Conservation (phyloP, 257 asterid genomes). For the Leptodermis oblonga region DNA sequence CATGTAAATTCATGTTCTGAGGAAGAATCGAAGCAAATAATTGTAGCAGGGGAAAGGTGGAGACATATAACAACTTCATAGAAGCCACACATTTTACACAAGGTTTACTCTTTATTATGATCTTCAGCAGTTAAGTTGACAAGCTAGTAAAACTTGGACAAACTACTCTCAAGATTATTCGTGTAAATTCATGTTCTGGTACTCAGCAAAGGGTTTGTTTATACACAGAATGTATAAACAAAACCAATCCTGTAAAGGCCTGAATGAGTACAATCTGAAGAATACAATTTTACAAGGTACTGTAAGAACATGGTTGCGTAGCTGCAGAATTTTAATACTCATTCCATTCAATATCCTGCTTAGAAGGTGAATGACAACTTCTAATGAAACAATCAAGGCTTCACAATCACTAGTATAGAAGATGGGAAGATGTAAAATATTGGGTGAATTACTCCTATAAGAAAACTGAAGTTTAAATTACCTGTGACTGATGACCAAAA, state of each 20-base stretch:
- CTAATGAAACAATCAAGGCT: not conserved
- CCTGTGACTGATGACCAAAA: conserved; percentile 60
- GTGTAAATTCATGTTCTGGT: not conserved
- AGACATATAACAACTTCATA: not conserved
- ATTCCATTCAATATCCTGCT: not conserved
- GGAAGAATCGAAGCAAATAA: not conserved
- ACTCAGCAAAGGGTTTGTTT: not conserved
- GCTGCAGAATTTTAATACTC: not conserved
- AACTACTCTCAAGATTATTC: not conserved
- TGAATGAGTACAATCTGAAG: not conserved
- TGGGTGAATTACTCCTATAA: not conserved
- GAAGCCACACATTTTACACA: not conserved
- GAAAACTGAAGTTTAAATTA: not conserved
- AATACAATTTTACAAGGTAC: not conserved
- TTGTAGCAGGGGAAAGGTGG: not conserved
- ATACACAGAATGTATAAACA: not conserved
- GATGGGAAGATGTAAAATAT: not conserved
- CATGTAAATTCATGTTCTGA: not conserved
- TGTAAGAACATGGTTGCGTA: not conserved
- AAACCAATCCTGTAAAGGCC: not conserved
- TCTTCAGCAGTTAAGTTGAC: not conserved
- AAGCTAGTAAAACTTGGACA: not conserved
- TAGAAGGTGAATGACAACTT: not conserved
- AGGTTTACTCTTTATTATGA: not conserved
- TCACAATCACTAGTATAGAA: not conserved